phyloP scores from a whole-genome alignment of 2,329 filamentous ascomycete species.

The Nothopassalora personata region DNA sequence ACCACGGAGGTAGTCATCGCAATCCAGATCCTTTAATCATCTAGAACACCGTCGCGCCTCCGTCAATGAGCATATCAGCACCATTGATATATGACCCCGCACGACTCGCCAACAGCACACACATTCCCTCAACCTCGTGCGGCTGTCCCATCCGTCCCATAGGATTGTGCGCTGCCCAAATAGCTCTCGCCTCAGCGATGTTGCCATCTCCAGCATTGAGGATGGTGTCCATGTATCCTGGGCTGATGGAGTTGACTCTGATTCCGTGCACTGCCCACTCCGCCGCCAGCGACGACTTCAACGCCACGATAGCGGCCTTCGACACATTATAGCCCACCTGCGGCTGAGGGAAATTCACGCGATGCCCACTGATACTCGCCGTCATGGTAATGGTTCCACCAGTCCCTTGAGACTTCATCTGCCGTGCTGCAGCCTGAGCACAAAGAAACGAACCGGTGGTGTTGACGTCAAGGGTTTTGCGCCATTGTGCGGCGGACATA shows the following conservation, averaged over 20 bases:
- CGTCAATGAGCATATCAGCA: conserved; percentile 36
- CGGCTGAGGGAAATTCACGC: conserved; percentile 67
- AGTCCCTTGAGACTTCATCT: conserved; percentile 49
- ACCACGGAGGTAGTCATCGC: too few relatives aligned
- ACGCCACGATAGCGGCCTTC: conserved; percentile 61
- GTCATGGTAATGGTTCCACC: conserved; percentile 62
- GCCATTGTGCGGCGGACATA: conserved; percentile 55
- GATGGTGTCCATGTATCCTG: conserved; percentile 73
- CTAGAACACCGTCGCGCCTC: conserved; percentile 29
- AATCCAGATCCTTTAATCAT: too few relatives aligned
- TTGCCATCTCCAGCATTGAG: conserved; percentile 50
- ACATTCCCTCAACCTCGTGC: conserved; percentile 35
- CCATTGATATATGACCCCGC: conserved; percentile 36
- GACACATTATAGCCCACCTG: conserved; percentile 67
- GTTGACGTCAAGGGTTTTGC: conserved; percentile 64
- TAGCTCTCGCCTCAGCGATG: conserved; percentile 30
- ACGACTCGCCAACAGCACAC: conserved; percentile 33
- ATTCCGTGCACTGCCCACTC: conserved; percentile 71
- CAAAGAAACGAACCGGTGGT: conserved; percentile 65
- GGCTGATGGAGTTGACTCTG: conserved; percentile 63
- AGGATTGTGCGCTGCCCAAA: conserved; percentile 34
- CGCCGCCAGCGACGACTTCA: conserved; percentile 62
- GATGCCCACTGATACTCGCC: conserved; percentile 62
- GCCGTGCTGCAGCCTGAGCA: conserved; percentile 57
- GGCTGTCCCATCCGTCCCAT: conserved; percentile 38